Base-by-base conservation (phyloP, 331 rosid species). In the Phaseolus coccineus region DNA sequence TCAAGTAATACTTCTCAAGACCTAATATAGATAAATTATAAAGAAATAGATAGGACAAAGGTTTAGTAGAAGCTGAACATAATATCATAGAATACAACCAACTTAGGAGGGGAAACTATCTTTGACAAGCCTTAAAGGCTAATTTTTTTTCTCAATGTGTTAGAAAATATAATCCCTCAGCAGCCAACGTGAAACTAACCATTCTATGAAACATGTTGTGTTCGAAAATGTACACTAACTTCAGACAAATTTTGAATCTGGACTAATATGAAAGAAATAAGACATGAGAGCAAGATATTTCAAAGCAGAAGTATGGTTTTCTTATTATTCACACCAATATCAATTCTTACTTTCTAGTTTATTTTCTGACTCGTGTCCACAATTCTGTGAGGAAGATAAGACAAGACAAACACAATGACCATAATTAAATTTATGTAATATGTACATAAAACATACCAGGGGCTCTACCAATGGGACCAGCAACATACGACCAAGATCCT, bases 401-500 rank as follows among this genome's bases (percentile, higher is more conserved):
- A 44, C 13, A 42, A 42, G 14, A 42, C 39, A 79, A 51, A 13
- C 44, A 74, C 42, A 69, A 51, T 24, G 24, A 59, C 6, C 48
- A 22, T 4, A 62, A 65, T 37, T 51, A 61, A 64, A 74, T 57
- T 65, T 15, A 83, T 44, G 69, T 73, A 64, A 59, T 64, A 50
- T 50, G 24, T 73, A 55, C 33, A 68, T 58, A 85, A 44, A 83
- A 83, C 94, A 80, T 89, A 93, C 97, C 96, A 69, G 99, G 95
- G 69, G 89, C 88, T 91, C 86, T 82, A 74, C 99, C 99, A 52
- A 95, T 90, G 65, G 90, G 84, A 55, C 90, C 97, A 57, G 92
- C 97, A 40, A 95, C 92, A 77, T 95, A 93, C 40, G 96, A 93
- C 97, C 99, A 95, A 71, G 96, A 87, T 53, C 97, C 99, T 89